Evolutionary conservation across 208 protist species (phyloP), one percentile per base, ranked within the genome.

Genomic region (Trypanosoma avium): DNA sequence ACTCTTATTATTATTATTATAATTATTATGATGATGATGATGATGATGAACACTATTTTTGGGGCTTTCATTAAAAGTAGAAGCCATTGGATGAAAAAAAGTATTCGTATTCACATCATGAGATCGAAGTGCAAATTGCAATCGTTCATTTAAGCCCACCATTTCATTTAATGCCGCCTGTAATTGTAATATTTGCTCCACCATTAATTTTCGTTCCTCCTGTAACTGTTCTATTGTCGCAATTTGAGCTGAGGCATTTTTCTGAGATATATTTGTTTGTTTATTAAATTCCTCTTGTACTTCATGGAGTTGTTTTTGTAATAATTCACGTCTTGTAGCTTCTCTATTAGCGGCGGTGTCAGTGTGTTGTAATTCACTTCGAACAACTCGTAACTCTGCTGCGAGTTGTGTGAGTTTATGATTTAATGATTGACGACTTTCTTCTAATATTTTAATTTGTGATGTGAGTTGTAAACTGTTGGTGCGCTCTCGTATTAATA

Each of bases 101-200:
- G 43, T 5, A 49, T 27, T 15, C 13, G 21, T 49, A 24, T 49
- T 27, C 13, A 15, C 10, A n/a, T 42, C 46, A 19, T 43, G 33
- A 0, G 58, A 63, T 26, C n/a, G 58, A 21, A 63, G 32, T 8
- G 58, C 46, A 19, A 10, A 30, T 21, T 63, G 58, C n/a, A 55
- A 19, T 29, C 29, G 21, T 42, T 53, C 29, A 21, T 50, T 63
- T 5, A 54, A 24, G 27, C n/a, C n/a, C 32, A 67, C 22, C 46
- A 59, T 59, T 8, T 49, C 61, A 32, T 57, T 50, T 24, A 67
- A 49, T 36, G 61, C 48, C 8, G 21, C n/a, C 33, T 67, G 61
- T 15, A 67, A 40, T 15, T 67, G 47, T 3, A 59, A 6, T 27
- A 67, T 49, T 49, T 67, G 61, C 7, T 52, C 35, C 30, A 67